phyloP scores from a whole-genome alignment of 768 basidiomycete genomes.

The Rhodotorula kratochvilovae region DNA sequence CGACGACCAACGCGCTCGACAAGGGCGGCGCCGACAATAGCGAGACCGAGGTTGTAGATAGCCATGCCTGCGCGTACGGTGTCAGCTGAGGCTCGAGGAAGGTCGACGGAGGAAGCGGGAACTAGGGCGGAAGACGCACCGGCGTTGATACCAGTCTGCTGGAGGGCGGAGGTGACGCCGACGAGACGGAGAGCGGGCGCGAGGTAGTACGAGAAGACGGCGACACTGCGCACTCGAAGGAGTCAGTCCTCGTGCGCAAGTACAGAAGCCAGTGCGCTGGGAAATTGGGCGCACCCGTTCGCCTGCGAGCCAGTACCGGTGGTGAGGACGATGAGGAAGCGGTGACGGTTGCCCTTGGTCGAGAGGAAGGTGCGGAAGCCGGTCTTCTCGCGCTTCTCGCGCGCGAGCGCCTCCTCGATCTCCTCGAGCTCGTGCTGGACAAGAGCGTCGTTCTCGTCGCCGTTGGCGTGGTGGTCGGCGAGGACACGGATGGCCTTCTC shows the following conservation, averaged over 20 bases:
- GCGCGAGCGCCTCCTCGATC: conserved; percentile 47
- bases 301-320: neutral
- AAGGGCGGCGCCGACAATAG: conserved; percentile 33
- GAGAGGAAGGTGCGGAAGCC: conserved; percentile 9
- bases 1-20: conserved; percentile 46
- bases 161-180: conserved; percentile 41
- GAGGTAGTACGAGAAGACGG: conserved; percentile 42
- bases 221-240: too few relatives aligned
- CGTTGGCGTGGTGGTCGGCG: conserved; percentile 78
- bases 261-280: too few relatives aligned
- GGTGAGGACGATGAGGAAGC: conserved; percentile 26
- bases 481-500: conserved; percentile 64
- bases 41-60: conserved; percentile 29
- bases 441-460: conserved; percentile 51
- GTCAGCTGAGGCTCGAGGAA: neutral
- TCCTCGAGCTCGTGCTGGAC: conserved; percentile 49
- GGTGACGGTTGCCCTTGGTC: conserved; percentile 37
- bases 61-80: conserved; percentile 14
- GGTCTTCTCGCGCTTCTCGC: conserved; percentile 40
- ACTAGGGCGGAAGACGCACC: conserved; percentile 22
- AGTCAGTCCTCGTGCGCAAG: too few relatives aligned
- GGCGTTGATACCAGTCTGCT: conserved; percentile 39
- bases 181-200: conserved; percentile 41
- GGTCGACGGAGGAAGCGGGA: neutral
- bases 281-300: too few relatives aligned